Conservation (phyloP, 768 basidiomycete species). For the Thelephora ganbajun region DNA sequence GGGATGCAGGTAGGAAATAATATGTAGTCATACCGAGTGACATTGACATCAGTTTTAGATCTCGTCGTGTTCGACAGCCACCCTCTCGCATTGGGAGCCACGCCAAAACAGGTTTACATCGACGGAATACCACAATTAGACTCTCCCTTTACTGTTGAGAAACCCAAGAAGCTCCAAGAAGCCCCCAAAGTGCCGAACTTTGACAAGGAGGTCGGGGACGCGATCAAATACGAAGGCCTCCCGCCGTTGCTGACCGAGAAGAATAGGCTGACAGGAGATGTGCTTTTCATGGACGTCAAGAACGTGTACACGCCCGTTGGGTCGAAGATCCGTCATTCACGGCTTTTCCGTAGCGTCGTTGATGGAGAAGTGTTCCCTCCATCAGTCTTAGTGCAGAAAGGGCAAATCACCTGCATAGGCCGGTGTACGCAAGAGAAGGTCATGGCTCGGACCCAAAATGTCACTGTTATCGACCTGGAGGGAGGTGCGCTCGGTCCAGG, state of each 20-base stretch:
- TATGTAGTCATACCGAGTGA: neutral
- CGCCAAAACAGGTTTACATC: conserved; percentile 71
- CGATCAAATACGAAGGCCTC: conserved; percentile 47
- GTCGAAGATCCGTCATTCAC: neutral
- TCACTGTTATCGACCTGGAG: conserved; percentile 39
- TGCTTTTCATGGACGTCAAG: conserved; percentile 56
- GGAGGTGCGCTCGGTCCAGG: conserved; percentile 56
- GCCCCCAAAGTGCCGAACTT: conserved; percentile 46
- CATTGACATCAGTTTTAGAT: conserved; percentile 25
- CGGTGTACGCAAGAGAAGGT: conserved; percentile 13
- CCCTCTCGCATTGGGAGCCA: conserved; percentile 64
- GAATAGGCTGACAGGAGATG: conserved; percentile 15
- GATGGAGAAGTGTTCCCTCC: conserved; percentile 6
- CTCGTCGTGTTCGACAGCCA: conserved; percentile 67
- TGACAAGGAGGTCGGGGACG: conserved; percentile 37
- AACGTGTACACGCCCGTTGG: conserved; percentile 28
- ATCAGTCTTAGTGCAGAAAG: conserved; percentile 38
- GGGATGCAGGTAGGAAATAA: conserved; percentile 44
- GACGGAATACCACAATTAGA: conserved; percentile 68
- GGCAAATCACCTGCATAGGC: conserved; percentile 39
- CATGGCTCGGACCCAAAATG: conserved; percentile 11
- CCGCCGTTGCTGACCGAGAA: conserved; percentile 41
- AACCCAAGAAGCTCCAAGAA: conserved; percentile 40
- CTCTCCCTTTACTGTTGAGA: conserved; percentile 31
- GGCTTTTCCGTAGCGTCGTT: neutral